phyloP scores from a whole-genome alignment of 345 rosid species.

The Eucalyptus coolabah region DNA sequence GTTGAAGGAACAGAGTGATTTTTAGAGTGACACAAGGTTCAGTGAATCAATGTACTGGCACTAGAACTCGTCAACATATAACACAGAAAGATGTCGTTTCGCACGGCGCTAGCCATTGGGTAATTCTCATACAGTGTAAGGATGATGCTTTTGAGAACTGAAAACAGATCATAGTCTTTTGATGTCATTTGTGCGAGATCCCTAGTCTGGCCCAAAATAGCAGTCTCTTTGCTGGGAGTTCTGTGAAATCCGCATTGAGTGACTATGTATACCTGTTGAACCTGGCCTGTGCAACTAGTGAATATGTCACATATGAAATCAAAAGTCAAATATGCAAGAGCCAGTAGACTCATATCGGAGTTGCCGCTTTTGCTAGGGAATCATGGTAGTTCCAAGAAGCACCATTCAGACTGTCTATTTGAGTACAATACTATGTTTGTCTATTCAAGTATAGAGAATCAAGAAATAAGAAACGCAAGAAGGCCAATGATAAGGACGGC shows the following conservation, averaged over 20 bases:
- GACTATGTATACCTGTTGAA: not conserved
- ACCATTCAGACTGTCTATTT: not conserved
- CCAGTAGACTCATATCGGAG: not conserved
- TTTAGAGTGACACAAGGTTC: not conserved
- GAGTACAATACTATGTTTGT: not conserved
- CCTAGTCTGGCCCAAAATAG: too few relatives aligned
- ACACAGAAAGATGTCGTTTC: not conserved
- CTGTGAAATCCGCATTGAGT: too few relatives aligned
- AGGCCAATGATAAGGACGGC: too few relatives aligned
- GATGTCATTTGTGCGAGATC: too few relatives aligned
- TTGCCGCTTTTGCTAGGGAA: not conserved
- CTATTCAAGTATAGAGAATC: too few relatives aligned
- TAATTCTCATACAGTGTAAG: not conserved
- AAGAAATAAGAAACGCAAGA: too few relatives aligned
- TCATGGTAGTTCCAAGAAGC: not conserved
- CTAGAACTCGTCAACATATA: not conserved
- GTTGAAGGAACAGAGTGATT: not conserved
- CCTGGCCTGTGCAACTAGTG: not conserved
- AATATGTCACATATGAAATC: not conserved
- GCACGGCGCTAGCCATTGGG: accelerated
- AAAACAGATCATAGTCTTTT: too few relatives aligned
- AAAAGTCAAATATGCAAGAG: not conserved
- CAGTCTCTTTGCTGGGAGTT: too few relatives aligned
- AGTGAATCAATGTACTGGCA: not conserved
- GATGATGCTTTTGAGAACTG: too few relatives aligned